These are phyloP conservation scores for Tolypocladium cylindrosporum DNA, from an alignment of 2,329 filamentous ascomycete species.

Conservation along the genomic window DNA sequence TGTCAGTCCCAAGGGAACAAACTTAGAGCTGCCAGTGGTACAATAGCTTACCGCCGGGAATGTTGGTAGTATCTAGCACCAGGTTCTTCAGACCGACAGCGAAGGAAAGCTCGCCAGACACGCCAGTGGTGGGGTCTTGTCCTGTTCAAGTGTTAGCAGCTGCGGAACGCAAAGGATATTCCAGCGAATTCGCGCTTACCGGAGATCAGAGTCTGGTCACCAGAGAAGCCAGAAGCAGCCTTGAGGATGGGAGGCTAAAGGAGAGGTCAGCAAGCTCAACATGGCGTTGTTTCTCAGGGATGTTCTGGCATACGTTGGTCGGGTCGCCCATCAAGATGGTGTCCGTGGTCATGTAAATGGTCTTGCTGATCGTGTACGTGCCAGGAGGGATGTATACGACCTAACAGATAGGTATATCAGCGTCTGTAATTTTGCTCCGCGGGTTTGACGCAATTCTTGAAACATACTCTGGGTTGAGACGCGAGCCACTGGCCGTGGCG, in stretches of 20 bases:
- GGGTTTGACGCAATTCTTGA: background rate
- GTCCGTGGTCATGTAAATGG: slow-evolving; percentile 31
- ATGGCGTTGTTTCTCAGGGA: background rate
- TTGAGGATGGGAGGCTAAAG: slow-evolving; percentile 28
- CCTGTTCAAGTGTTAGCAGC: background rate
- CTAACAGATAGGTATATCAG: background rate
- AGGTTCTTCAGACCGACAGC: slow-evolving; percentile 33
- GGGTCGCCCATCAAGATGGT: slow-evolving; percentile 37
- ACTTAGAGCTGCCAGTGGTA: too few relatives aligned
- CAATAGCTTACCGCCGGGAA: slow-evolving; percentile 16
- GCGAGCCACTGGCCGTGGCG: slow-evolving; percentile 29
- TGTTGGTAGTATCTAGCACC: slow-evolving; percentile 29
- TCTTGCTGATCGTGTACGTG: slow-evolving; percentile 27
- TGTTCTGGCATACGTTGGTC: slow-evolving; percentile 15
- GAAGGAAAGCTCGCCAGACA: slow-evolving; percentile 28
- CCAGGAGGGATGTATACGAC: slow-evolving; percentile 33
- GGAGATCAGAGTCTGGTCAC: slow-evolving; percentile 19
- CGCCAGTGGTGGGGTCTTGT: slow-evolving; percentile 24
- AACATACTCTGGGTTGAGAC: slow-evolving; percentile 27
- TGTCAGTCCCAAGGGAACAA: background rate
- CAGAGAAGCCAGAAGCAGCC: slow-evolving; percentile 24
- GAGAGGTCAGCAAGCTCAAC: background rate
- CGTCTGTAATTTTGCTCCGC: background rate
- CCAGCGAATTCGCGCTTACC: slow-evolving; percentile 10
- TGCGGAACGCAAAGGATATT: background rate